Conservation (phyloP, 805 yeast species). For the Lachancea thermotolerans region DNA sequence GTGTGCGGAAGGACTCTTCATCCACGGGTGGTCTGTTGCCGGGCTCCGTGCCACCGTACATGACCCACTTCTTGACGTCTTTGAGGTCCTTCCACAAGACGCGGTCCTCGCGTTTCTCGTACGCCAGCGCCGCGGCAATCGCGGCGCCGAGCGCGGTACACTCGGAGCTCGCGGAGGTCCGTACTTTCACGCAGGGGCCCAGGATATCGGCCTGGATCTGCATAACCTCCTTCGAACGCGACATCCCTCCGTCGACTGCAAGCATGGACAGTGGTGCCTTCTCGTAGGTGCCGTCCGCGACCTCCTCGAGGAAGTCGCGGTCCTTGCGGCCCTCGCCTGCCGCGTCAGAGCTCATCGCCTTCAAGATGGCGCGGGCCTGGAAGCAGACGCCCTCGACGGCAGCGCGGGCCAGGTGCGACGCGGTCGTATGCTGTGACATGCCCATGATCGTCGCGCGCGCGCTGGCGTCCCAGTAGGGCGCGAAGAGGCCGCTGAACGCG, state of each 20-base stretch:
- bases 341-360: constrained; percentile 84
- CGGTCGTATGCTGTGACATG: constrained; percentile 85
- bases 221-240: constrained; percentile 83
- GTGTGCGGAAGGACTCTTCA: constrained; percentile 23
- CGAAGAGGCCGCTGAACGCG: constrained; percentile 88
- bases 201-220: constrained; percentile 89
- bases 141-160: constrained; percentile 97
- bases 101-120: constrained; percentile 44
- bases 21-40: constrained; percentile 11
- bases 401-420: constrained; percentile 88
- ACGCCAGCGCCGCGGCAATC: constrained; percentile 80
- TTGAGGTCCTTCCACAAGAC: constrained; percentile 67
- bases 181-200: constrained; percentile 79
- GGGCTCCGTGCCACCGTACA: constrained; percentile 79
- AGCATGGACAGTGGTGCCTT: constrained; percentile 47
- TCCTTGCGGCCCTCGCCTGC: constrained; percentile 43
- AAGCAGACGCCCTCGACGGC: constrained; percentile 93
- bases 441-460: constrained; percentile 93
- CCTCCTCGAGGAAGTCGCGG: constrained; percentile 48
- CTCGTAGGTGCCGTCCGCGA: constrained; percentile 33
- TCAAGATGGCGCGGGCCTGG: constrained; percentile 84
- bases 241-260: constrained; percentile 94
- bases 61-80: constrained; percentile 83
- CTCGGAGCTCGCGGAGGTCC: constrained; percentile 75
- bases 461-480: constrained; percentile 93